These are phyloP conservation scores for Mortierella sp. DNA, from an alignment of 371 early-diverging fungal genomes.

Conservation along the genomic window DNA sequence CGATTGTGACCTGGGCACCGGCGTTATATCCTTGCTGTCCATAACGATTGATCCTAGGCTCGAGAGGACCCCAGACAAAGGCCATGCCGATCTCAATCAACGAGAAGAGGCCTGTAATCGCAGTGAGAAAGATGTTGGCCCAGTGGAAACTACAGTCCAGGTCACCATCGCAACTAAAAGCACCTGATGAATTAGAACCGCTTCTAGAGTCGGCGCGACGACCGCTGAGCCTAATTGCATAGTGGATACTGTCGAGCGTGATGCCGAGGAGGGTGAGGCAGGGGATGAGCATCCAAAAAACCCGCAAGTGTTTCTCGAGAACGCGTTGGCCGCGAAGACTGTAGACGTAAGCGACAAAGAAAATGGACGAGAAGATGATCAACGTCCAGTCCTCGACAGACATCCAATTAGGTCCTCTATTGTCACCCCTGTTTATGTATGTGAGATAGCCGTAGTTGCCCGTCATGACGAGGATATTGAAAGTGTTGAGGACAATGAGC, in stretches of 20 bases:
- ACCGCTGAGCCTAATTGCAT: neutral
- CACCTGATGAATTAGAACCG: too few species aligned
- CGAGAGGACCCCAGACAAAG: constrained; percentile 5
- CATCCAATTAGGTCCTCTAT: neutral
- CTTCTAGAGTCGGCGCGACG: too few species aligned
- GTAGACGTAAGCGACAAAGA: constrained; percentile 3
- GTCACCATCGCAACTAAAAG: neutral
- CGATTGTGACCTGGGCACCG: neutral
- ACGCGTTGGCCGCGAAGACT: neutral
- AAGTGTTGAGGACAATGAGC: neutral
- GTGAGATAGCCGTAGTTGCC: neutral
- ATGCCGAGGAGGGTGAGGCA: constrained; percentile 6
- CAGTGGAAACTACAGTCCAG: neutral
- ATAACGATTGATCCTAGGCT: neutral
- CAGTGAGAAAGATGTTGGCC: neutral
- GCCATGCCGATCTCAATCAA: neutral
- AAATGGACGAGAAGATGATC: neutral
- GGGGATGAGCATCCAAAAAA: constrained; percentile 15
- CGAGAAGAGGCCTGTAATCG: neutral
- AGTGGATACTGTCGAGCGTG: neutral
- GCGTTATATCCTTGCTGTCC: neutral
- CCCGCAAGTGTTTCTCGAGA: neutral
- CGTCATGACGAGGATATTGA: neutral
- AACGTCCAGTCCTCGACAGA: neutral
- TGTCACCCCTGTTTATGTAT: neutral